Percentiles rank a stretch among this genome's conserved stretches.
Evolutionary conservation across 129 eudicot species (phyloP).

Genomic region (sunflower (Helianthus annuus)): HanXRQr2.0-SUNRISE NC_035441.2:184973175-184973674

Average conservation of each 20-base stretch:
- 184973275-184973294: constrained; percentile 41
- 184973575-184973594: constrained; percentile 22
- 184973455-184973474: constrained; percentile 50
- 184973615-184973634: constrained; percentile 31
- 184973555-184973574: background rate
- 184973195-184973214: constrained; percentile 33
- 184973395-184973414: constrained; percentile 56
- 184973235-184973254: constrained; percentile 69
- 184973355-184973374: constrained; percentile 8
- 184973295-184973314: constrained; percentile 26
- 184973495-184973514: constrained; percentile 1
- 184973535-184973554: background rate
- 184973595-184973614: constrained; percentile 47
- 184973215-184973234: constrained; percentile 51
- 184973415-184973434: constrained; percentile 49
- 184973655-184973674: constrained; percentile 25
- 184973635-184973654: constrained; percentile 32
- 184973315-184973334: constrained; percentile 49
- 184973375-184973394: constrained; percentile 55
- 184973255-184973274: constrained; percentile 33
- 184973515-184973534: constrained; percentile 3
- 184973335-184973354: constrained; percentile 44
- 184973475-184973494: background rate
- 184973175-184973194: constrained; percentile 34
- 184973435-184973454: constrained; percentile 46